Evolutionary conservation across 139 green algal species (phyloP).

Genomic region (Dunaliella primolecta): DNA sequence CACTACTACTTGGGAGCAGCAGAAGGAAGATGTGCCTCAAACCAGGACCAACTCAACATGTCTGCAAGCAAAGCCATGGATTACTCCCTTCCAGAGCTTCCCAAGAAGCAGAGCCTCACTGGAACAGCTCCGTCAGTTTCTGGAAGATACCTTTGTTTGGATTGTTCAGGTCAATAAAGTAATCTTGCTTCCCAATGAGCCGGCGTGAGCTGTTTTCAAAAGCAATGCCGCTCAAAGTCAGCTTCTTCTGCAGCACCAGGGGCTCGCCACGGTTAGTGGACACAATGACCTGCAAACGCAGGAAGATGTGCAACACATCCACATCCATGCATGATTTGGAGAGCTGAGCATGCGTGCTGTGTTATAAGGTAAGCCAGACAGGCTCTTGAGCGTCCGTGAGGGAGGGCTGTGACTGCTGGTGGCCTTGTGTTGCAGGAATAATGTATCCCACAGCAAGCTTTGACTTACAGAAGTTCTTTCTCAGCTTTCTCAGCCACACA

Average conservation of each 20-base stretch:
- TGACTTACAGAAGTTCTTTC: too few species aligned
- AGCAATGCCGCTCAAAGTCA: conserved; percentile 80
- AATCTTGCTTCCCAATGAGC: conserved; percentile 78
- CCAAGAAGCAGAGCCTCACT: too few species aligned
- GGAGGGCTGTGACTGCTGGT: neutral
- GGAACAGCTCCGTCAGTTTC: conserved; percentile 28
- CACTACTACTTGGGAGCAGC: too few species aligned
- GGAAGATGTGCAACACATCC: too few species aligned
- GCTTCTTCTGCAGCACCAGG: conserved; percentile 86
- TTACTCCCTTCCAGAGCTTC: too few species aligned
- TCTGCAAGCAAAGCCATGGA: neutral
- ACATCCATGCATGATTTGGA: too few species aligned
- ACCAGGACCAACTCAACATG: too few species aligned
- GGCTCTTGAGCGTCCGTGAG: neutral
- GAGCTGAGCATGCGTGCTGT: neutral
- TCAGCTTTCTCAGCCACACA: too few species aligned
- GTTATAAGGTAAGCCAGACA: neutral
- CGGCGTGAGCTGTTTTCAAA: conserved; percentile 81
- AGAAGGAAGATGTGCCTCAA: too few species aligned
- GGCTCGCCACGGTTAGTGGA: conserved; percentile 87
- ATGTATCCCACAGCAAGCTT: too few species aligned
- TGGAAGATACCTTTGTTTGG: conserved; percentile 57
- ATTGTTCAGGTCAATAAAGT: conserved; percentile 44
- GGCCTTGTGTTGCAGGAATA: too few species aligned
- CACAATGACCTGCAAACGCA: conserved; percentile 68